Conservation (phyloP, 2,329 filamentous ascomycete species). For the Colletotrichum destructivum region DNA sequence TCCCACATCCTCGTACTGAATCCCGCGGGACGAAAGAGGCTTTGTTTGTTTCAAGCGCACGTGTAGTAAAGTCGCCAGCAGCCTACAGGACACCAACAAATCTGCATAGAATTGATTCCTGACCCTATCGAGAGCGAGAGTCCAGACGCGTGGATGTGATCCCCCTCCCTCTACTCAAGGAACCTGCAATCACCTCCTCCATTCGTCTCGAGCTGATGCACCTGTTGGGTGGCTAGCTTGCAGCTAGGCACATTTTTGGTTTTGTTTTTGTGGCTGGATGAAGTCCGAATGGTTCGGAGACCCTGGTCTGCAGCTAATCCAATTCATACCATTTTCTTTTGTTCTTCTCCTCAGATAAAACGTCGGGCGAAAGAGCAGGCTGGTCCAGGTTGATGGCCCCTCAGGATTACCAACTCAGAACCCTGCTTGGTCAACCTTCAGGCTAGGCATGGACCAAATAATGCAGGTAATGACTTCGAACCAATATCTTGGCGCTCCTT, state of each 20-base stretch:
- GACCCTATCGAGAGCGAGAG: background rate
- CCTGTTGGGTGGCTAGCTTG: constrained; percentile 22
- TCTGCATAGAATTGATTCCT: background rate
- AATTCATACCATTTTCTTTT: constrained; percentile 16
- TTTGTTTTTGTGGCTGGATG: background rate
- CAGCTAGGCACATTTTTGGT: background rate
- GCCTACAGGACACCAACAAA: too few species aligned
- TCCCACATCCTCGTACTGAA: constrained; percentile 11
- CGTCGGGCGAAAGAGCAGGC: background rate
- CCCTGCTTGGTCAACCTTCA: constrained; percentile 9
- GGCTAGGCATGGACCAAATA: constrained; percentile 17
- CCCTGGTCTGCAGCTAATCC: constrained; percentile 12
- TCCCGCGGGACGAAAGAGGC: constrained; percentile 12
- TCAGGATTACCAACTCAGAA: constrained; percentile 16
- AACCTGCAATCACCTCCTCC: background rate
- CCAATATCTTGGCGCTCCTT: constrained; percentile 11
- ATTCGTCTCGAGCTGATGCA: constrained; percentile 26
- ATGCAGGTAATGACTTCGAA: background rate
- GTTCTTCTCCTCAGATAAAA: constrained; percentile 19
- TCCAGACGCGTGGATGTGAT: constrained; percentile 7
- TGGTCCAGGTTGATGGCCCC: background rate
- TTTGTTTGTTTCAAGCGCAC: constrained; percentile 35
- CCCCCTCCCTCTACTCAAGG: background rate
- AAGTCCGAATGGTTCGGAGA: constrained; percentile 11
- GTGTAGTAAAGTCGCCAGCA: background rate